These are phyloP conservation scores for Nepenthes alata DNA, from an alignment of 179 eudicot species.

Conservation along the genomic window DNA sequence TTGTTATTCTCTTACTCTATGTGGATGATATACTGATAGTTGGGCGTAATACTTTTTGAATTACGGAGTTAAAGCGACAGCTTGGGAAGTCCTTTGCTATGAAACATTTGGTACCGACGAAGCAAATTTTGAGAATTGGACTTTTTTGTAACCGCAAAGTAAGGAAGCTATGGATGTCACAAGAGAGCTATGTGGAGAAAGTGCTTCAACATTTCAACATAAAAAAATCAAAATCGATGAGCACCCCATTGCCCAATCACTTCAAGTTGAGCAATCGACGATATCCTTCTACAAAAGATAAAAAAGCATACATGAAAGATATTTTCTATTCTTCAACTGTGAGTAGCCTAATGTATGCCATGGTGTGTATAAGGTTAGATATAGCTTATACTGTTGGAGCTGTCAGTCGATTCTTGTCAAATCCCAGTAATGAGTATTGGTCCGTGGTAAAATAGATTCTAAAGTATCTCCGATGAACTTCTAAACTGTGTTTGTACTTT, in stretches of 20 bases:
- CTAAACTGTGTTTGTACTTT: no score
- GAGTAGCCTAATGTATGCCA: neutral
- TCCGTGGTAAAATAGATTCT: no score
- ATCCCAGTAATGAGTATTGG: no score
- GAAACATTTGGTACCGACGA: slow-evolving; percentile 1
- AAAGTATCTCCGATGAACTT: no score
- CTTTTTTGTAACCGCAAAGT: neutral
- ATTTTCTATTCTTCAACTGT: neutral
- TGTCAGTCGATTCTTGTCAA: neutral
- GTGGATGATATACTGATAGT: no score
- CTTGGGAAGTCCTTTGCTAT: slow-evolving; percentile 5
- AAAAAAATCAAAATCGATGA: neutral
- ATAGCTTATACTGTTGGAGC: neutral
- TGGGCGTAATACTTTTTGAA: neutral
- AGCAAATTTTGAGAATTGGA: neutral
- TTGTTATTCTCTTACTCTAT: neutral
- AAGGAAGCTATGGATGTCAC: neutral
- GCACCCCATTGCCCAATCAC: neutral
- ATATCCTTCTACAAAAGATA: neutral
- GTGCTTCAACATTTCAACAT: neutral
- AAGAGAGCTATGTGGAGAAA: neutral
- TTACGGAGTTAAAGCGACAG: neutral
- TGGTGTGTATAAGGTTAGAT: neutral
- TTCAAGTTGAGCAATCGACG: neutral
- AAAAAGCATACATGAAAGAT: neutral